phyloP scores from a whole-genome alignment of 2,329 filamentous ascomycete genomes.

The Penicillium fuscoglaucum region DNA sequence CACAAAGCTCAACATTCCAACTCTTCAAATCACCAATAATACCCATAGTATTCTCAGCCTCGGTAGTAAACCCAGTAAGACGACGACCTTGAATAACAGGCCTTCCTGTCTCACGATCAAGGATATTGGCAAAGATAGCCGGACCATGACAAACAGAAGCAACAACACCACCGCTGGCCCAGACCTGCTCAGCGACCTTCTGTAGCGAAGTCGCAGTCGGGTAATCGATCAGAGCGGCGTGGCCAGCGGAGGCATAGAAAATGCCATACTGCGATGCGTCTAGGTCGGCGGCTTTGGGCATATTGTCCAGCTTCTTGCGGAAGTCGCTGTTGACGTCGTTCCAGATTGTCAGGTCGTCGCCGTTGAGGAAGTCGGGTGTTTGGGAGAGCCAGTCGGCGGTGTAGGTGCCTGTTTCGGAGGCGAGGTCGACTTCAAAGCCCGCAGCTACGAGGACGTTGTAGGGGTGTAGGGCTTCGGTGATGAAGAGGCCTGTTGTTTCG shows the following conservation, averaged over 20 bases:
- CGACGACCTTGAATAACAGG: conserved; percentile 41
- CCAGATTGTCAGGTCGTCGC: conserved; percentile 43
- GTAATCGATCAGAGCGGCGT: conserved; percentile 51
- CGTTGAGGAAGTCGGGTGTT: conserved; percentile 46
- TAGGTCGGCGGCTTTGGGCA: conserved; percentile 41
- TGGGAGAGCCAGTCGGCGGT: conserved; percentile 48
- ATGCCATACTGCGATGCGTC: conserved; percentile 31
- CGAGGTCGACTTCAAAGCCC: conserved; percentile 49
- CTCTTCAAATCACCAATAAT: conserved; percentile 34
- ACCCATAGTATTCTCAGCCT: conserved; percentile 40
- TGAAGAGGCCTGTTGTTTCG: conserved; percentile 48
- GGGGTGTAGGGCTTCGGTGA: conserved; percentile 52
- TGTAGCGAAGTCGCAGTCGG: conserved; percentile 46
- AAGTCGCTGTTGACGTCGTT: conserved; percentile 47
- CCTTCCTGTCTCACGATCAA: conserved; percentile 36
- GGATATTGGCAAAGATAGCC: conserved; percentile 41
- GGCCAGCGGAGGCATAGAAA: conserved; percentile 20
- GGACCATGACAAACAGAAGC: conserved; percentile 46
- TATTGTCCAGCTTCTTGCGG: conserved; percentile 45
- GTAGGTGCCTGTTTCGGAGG: conserved; percentile 49
- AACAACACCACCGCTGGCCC: conserved; percentile 44
- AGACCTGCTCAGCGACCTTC: conserved; percentile 44
- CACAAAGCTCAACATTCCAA: conserved; percentile 37
- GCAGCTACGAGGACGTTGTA: conserved; percentile 46
- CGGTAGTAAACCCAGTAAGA: conserved; percentile 45